A percentile compares a stretch with the other conserved stretches of the same genome.
Conservation (phyloP, 1,284 basidiomycete species). For the Coriolopsis trogii region DNA sequence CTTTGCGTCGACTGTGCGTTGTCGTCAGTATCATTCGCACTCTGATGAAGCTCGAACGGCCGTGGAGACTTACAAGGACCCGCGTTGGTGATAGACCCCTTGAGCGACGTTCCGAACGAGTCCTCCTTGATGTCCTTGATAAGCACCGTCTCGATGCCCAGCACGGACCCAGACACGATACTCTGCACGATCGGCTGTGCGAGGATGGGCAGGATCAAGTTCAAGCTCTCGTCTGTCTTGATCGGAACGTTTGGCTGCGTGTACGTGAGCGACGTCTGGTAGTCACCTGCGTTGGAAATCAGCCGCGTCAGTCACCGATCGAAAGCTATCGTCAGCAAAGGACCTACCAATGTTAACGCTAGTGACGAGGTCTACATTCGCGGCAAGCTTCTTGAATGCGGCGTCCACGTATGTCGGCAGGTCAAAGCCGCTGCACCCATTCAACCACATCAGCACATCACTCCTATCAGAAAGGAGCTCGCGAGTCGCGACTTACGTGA, state of each 20-base stretch:
- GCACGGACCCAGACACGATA: constrained; percentile 61
- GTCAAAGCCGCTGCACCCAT: constrained; percentile 68
- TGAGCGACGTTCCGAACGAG: constrained; percentile 62
- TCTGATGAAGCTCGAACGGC: neutral
- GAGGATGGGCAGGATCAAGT: constrained; percentile 71
- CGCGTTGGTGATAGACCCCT: constrained; percentile 71
- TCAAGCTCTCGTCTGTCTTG: constrained; percentile 61
- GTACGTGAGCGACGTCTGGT: constrained; percentile 64
- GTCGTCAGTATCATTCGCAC: constrained; percentile 8
- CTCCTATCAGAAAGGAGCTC: neutral
- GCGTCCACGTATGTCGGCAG: constrained; percentile 66
- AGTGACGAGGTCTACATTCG: constrained; percentile 62
- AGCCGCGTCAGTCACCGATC: neutral
- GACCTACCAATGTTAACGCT: constrained; percentile 60
- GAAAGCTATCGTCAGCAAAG: neutral
- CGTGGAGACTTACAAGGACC: constrained; percentile 64
- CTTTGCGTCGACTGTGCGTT: constrained; percentile 61
- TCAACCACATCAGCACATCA: too few species aligned
- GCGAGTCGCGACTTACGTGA: constrained; percentile 45
- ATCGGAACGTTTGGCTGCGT: constrained; percentile 62
- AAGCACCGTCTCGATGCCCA: constrained; percentile 61
- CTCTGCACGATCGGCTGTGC: constrained; percentile 83
- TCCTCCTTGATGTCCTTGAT: constrained; percentile 60
- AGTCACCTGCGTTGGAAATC: constrained; percentile 51
- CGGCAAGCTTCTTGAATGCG: constrained; percentile 67